Percentiles rank a stretch among this genome's conserved stretches.
Conservation (phyloP, 805 yeast species). For the Vanderwaltozyma verrucispora region DNA sequence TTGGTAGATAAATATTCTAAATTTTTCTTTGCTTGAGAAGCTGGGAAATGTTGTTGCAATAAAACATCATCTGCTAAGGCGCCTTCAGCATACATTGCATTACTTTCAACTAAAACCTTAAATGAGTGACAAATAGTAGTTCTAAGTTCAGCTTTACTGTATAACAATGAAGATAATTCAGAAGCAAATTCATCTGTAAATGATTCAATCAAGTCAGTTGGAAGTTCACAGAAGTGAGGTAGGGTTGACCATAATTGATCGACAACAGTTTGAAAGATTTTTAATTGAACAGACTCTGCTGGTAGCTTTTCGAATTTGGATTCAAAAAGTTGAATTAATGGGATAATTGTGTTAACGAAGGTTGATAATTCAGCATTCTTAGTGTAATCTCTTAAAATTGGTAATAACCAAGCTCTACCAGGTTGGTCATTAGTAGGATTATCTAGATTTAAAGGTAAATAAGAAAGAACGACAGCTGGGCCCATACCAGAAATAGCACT, state of each 20-base stretch:
- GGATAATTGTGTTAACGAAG: constrained; percentile 55
- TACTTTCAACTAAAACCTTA: constrained; percentile 67
- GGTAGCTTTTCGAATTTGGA: constrained; percentile 35
- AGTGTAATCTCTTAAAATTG: constrained; percentile 79
- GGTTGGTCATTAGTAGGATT: constrained; percentile 40
- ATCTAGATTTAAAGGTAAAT: constrained; percentile 70
- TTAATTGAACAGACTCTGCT: constrained; percentile 55
- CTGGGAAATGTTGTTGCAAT: constrained; percentile 51
- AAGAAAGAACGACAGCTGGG: constrained; percentile 67
- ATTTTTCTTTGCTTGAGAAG: constrained; percentile 43
- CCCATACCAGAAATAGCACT: constrained; percentile 75
- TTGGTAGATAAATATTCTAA: constrained; percentile 53
- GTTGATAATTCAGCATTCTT: constrained; percentile 57
- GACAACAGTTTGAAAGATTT: constrained; percentile 72
- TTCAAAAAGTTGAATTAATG: constrained; percentile 48
- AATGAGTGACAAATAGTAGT: constrained; percentile 76
- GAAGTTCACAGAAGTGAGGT: constrained; percentile 83
- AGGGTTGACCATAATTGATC: constrained; percentile 90
- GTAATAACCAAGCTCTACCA: constrained; percentile 96
- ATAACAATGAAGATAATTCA: constrained; percentile 58
- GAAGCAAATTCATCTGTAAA: constrained; percentile 76
- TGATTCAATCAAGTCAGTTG: constrained; percentile 53
- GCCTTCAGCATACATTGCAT: constrained; percentile 44
- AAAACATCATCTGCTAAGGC: constrained; percentile 46
- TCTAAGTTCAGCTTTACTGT: constrained; percentile 65